Conservation (phyloP, 2,329 filamentous ascomycete genomes). For the Ophiocordyceps australis region DNA sequence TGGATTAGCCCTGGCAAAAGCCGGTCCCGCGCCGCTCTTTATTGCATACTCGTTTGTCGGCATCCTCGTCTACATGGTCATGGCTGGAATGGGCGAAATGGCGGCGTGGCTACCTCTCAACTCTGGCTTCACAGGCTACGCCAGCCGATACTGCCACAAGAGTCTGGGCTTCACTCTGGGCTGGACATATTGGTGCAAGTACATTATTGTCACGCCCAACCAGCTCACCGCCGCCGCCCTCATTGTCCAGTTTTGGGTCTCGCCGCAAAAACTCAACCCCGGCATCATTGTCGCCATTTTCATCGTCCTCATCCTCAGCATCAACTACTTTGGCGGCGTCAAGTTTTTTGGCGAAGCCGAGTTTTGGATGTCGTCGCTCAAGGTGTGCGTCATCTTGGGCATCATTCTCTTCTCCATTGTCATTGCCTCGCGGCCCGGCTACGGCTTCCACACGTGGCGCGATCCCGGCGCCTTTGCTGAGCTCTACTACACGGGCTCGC, state of each 20-base stretch:
- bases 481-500: constrained; percentile 8
- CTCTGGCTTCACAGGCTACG: constrained; percentile 68
- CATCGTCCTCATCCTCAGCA: constrained; percentile 39
- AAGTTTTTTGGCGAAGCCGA: constrained; percentile 48
- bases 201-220: constrained; percentile 74
- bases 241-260: constrained; percentile 63
- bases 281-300: constrained; percentile 66
- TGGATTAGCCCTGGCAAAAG: constrained; percentile 40
- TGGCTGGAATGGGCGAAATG: constrained; percentile 58
- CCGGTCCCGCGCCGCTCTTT: constrained; percentile 47
- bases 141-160: constrained; percentile 61
- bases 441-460: constrained; percentile 49
- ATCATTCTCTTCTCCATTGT: constrained; percentile 48
- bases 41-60: constrained; percentile 55
- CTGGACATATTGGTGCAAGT: constrained; percentile 56
- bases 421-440: constrained; percentile 46
- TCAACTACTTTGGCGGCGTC: constrained; percentile 47
- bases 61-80: constrained; percentile 56
- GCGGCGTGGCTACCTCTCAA: constrained; percentile 64
- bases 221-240: constrained; percentile 67
- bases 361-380: constrained; percentile 47
- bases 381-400: constrained; percentile 47
- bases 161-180: constrained; percentile 66
- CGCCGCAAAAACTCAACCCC: constrained; percentile 47
- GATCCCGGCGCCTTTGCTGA: constrained; percentile 30